Evolutionary conservation across 2,329 filamentous ascomycete genomes (phyloP).

Genomic region (Beauveria sp.): DNA sequence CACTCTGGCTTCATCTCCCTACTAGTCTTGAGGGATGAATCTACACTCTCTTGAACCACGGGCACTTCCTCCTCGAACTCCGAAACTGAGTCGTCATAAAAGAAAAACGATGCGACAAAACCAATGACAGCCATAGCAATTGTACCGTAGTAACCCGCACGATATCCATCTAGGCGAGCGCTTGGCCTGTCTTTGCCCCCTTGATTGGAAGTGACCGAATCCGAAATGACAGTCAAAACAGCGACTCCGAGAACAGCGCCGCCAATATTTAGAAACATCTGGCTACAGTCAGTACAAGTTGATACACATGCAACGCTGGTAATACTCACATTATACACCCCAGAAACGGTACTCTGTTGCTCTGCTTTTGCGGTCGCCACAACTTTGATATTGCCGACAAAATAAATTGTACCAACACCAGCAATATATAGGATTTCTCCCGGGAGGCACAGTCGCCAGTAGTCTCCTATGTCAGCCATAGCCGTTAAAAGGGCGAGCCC

Average conservation of each 20-base stretch:
- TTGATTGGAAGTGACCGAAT: conserved; percentile 15
- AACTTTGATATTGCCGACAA: conserved; percentile 12
- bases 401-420: conserved; percentile 13
- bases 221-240: conserved; percentile 14
- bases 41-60: not conserved
- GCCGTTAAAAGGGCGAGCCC: conserved; percentile 8
- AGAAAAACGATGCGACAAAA: not conserved
- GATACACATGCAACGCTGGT: not conserved
- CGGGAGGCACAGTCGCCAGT: conserved; percentile 12
- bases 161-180: conserved; percentile 7
- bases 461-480: conserved; percentile 4
- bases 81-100: not conserved
- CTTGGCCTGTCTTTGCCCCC: conserved; percentile 6
- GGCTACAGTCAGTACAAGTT: not conserved
- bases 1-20: not conserved
- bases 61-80: not conserved
- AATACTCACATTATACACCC: conserved; percentile 11
- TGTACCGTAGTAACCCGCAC: conserved; percentile 11
- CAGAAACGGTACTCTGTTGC: conserved; percentile 12
- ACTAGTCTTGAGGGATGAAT: not conserved
- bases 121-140: conserved; percentile 11
- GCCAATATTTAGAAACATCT: conserved; percentile 13
- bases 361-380: conserved; percentile 9
- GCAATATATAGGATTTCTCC: conserved; percentile 13
- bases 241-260: conserved; percentile 13